These are phyloP conservation scores for Backusella parvicylindrica DNA, from an alignment of 192 early-diverging fungal species.

Conservation along the genomic window DNA sequence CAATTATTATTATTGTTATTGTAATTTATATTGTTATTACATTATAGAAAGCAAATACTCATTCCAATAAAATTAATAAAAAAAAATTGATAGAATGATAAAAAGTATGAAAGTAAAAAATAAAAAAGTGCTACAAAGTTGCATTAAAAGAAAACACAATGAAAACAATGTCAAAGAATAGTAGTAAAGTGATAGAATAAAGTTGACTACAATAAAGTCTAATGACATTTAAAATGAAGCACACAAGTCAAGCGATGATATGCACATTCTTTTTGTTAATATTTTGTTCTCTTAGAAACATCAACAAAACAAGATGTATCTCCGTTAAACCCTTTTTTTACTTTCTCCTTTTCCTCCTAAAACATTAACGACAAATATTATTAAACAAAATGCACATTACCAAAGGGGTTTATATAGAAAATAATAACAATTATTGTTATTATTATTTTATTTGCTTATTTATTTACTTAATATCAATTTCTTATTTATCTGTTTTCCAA, in stretches of 20 bases:
- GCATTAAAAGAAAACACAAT: background rate
- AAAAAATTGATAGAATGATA: background rate
- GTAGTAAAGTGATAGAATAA: background rate
- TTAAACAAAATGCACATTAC: background rate
- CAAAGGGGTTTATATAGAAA: constrained; percentile 6
- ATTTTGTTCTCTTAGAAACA: background rate
- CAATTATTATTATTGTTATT: background rate
- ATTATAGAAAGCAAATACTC: background rate
- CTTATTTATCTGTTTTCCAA: constrained; percentile 1
- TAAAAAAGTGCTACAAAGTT: background rate
- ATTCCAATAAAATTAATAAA: background rate
- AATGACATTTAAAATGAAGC: background rate
- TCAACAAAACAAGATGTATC: background rate
- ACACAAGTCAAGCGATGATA: background rate
- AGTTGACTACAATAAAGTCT: constrained; percentile 2
- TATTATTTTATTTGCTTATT: background rate
- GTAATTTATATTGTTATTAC: background rate
- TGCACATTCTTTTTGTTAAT: background rate
- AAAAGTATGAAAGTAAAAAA: background rate
- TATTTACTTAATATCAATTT: background rate
- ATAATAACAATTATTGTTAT: background rate
- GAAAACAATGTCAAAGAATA: background rate
- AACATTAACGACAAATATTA: background rate
- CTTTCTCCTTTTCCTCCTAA: background rate
- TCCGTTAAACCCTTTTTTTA: background rate